phyloP scores from a whole-genome alignment of 208 protist genomes.

The Acanthamoeba royreba region DNA sequence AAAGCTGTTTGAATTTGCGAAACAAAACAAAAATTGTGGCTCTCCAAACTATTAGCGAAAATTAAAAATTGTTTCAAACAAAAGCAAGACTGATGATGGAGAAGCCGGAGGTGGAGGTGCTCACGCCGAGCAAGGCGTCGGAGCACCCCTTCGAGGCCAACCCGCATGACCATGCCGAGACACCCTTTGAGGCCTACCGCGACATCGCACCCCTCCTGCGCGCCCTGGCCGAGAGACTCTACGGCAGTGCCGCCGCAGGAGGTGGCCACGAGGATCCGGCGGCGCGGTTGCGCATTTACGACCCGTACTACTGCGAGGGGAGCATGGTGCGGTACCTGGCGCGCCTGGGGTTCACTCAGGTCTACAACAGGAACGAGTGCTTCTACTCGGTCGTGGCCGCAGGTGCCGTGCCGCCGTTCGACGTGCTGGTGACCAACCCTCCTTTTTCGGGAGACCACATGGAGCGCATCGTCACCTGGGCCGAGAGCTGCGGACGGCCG shows the following conservation, averaged over 20 bases:
- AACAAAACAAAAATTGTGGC: no score
- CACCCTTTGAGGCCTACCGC: conserved; percentile 72
- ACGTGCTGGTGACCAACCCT: conserved; percentile 84
- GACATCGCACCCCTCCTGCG: conserved; percentile 76
- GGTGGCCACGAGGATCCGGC: conserved; percentile 66
- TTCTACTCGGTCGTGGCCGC: conserved; percentile 80
- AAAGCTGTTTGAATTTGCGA: no score
- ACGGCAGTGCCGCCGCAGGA: conserved; percentile 9
- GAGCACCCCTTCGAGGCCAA: not conserved
- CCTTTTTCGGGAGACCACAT: conserved; percentile 86
- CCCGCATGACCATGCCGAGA: conserved; percentile 81
- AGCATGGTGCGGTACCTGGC: conserved; percentile 70
- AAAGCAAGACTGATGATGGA: not conserved
- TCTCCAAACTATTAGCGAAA: no score
- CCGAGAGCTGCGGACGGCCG: conserved; percentile 67
- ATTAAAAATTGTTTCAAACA: no score
- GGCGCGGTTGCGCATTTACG: conserved; percentile 81
- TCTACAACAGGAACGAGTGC: conserved; percentile 87
- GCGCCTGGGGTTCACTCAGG: conserved; percentile 74
- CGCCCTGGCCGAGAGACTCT: conserved; percentile 69
- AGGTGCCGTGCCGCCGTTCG: conserved; percentile 76
- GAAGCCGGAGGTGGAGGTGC: not conserved
- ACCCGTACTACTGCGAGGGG: conserved; percentile 88
- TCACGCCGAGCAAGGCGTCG: not conserved
- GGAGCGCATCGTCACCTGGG: conserved; percentile 63